A percentile compares a stretch with the other conserved stretches of the same genome.
Conservation (phyloP, 352 stramenopile genomes). For the Halophytophthora polymorphica region DNA sequence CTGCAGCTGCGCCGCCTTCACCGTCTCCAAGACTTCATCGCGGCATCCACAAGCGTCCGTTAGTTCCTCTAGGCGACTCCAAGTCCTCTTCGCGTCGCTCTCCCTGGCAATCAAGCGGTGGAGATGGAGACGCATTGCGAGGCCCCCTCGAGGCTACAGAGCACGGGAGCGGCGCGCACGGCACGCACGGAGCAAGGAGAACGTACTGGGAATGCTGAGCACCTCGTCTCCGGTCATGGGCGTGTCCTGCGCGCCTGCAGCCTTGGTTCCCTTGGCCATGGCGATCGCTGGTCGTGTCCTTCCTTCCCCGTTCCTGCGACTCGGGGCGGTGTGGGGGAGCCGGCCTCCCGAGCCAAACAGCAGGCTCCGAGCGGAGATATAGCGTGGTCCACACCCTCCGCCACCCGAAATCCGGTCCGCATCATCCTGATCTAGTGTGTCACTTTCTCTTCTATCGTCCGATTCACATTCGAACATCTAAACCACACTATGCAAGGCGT, state of each 20-base stretch:
- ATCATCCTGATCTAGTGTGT: too few species aligned
- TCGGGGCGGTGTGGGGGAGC: too few species aligned
- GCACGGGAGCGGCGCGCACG: too few species aligned
- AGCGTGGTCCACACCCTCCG: too few species aligned
- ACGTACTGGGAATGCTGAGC: conserved; percentile 51
- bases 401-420: too few species aligned
- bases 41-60: background rate
- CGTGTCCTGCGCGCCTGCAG: conserved; percentile 20
- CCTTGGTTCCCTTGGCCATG: conserved; percentile 31
- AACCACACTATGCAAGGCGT: too few species aligned
- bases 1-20: conserved; percentile 87
- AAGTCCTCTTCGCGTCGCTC: background rate
- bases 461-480: too few species aligned
- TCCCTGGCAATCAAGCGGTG: background rate
- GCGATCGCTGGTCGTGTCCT: too few species aligned
- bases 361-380: too few species aligned
- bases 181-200: background rate
- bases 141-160: background rate
- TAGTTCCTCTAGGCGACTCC: background rate
- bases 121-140: background rate
- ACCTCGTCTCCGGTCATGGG: conserved; percentile 26
- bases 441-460: too few species aligned
- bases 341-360: too few species aligned
- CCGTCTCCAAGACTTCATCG: conserved; percentile 72
- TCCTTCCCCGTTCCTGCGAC: too few species aligned